Conservation (phyloP, 192 early-diverging fungal genomes). For the Mortierella claussenii region DNA sequence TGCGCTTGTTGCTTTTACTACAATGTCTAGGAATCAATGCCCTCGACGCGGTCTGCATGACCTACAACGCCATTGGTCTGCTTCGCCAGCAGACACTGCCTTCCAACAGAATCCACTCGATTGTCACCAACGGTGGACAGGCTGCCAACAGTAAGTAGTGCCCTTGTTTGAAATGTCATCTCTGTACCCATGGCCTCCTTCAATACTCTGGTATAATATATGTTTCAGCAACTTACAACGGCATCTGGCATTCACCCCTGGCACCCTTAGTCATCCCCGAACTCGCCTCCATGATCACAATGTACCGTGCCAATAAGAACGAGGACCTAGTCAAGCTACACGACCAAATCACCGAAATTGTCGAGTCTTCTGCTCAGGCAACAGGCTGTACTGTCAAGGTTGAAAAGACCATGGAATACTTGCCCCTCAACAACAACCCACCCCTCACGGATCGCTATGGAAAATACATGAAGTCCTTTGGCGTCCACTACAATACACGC, state of each 20-base stretch:
- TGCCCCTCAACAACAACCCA: constrained; percentile 66
- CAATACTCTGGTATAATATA: too few relatives aligned
- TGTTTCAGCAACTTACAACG: too few relatives aligned
- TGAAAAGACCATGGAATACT: constrained; percentile 44
- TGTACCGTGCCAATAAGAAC: constrained; percentile 68
- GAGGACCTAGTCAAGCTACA: constrained; percentile 63
- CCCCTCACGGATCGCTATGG: constrained; percentile 61
- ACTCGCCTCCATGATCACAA: constrained; percentile 63
- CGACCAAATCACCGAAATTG: constrained; percentile 65
- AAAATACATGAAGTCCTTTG: constrained; percentile 59
- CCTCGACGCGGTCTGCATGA: constrained; percentile 76
- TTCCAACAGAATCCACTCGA: constrained; percentile 78
- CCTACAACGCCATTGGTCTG: constrained; percentile 73
- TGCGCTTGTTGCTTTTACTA: background rate
- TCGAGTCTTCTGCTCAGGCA: constrained; percentile 72
- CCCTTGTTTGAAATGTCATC: background rate
- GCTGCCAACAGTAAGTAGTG: constrained; percentile 51
- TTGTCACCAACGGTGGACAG: constrained; percentile 81
- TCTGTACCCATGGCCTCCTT: background rate
- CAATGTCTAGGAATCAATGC: constrained; percentile 73
- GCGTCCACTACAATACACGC: constrained; percentile 36
- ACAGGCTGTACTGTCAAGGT: constrained; percentile 74
- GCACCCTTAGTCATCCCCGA: constrained; percentile 80
- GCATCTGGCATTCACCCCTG: too few relatives aligned
- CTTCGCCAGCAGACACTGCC: constrained; percentile 81